Evolutionary conservation across 2,329 filamentous ascomycete species (phyloP), one percentile per base, ranked within the genome.

Genomic region (Penicillium sp.): DNA sequence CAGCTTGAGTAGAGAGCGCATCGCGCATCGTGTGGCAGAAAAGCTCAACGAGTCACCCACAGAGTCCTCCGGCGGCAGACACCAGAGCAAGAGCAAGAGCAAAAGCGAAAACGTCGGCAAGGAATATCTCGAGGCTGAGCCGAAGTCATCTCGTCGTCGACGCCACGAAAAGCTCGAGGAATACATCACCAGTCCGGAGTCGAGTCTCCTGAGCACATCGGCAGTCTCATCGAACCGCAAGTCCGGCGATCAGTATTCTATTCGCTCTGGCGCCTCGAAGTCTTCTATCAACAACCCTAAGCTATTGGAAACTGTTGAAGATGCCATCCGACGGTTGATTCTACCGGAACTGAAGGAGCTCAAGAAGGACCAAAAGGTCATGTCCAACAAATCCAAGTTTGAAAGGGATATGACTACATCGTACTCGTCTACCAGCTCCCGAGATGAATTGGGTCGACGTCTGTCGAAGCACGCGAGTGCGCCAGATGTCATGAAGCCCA

Each of bases 261-360:
- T 80, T 56, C 75, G 75, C 32, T 83, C 81, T 27, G 78, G 78
- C 31, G 77, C 75, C 29, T 81, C 79, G 15, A 80, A 79, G 51
- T 88, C 89, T 3, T 92, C 88, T 0, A 88, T 95, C 67, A 95
- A 95, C 72, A 95, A 96, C 63, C 91, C 91, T 0, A 93, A 89
- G 65, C 75, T 96, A 1, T 79, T 96, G 2, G 88, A 93, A 63
- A 93, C 90, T 0, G 91, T 96, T 3, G 91, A 96, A 72, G 90
- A 95, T 71, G 90, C 90, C 12, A 95, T 96, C 63, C 85, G 89
- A 55, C 82, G 90, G 42, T 78, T 95, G 43, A 95, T 96, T 46
- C 74, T 98, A 2, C 93, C 93, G 0, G 92, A 98, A 69, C 78
- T 98, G 39, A 92, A 89, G 60, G 89, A 90, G 8, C 76, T 98